phyloP scores from a whole-genome alignment of 345 rosid genomes.

The Carallia pectinifolia region DNA sequence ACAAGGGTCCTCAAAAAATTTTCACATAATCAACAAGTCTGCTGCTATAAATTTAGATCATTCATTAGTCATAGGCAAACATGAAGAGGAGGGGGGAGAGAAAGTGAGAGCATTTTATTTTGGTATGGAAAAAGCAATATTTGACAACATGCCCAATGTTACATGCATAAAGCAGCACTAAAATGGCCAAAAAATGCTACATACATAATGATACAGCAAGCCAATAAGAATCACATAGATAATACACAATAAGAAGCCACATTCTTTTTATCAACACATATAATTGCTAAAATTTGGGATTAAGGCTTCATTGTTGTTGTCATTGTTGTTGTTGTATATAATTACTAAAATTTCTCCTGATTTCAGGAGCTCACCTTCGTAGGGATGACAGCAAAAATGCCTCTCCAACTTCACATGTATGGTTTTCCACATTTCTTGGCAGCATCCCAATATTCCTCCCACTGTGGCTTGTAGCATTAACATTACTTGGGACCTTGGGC shows the following conservation, averaged over 20 bases:
- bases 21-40: too few species aligned
- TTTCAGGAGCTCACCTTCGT: slow-evolving; percentile 51
- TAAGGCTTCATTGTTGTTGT: background rate
- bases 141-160: background rate
- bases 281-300: too few species aligned
- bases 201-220: background rate
- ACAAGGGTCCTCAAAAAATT: too few species aligned
- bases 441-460: slow-evolving; percentile 60
- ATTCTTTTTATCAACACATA: background rate
- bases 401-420: slow-evolving; percentile 73
- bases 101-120: too few species aligned
- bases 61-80: too few species aligned
- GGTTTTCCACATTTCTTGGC: slow-evolving; percentile 65
- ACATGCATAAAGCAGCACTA: background rate
- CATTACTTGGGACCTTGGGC: slow-evolving; percentile 65
- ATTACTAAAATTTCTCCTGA: background rate
- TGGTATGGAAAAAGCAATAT: too few species aligned
- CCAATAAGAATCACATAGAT: background rate
- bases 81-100: too few species aligned
- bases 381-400: slow-evolving; percentile 71
- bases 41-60: too few species aligned
- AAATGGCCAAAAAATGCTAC: background rate
- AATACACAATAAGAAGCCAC: background rate
- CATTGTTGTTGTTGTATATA: too few species aligned
- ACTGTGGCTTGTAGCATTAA: slow-evolving; percentile 58